Conservation (phyloP, 176 grass and related monocot species). For the Oryza officinalis region DNA sequence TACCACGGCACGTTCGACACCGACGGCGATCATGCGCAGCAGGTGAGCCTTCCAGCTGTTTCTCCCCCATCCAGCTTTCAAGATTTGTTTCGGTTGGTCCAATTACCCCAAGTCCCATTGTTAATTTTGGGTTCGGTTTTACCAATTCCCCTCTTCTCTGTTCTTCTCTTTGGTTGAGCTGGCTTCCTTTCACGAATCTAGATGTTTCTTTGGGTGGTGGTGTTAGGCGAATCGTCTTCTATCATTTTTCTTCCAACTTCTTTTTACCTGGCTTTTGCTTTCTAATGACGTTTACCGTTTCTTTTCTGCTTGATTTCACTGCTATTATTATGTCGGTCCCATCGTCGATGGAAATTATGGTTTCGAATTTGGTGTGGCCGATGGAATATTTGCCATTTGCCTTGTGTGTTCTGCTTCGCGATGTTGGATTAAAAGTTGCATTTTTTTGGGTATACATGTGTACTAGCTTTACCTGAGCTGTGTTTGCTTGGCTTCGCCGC, state of each 20-base stretch:
- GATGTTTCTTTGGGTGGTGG: conserved; percentile 12
- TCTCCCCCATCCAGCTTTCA: neutral
- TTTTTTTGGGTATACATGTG: neutral
- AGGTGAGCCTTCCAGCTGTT: conserved; percentile 48
- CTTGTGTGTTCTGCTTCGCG: neutral
- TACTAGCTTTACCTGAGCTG: neutral
- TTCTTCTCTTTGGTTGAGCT: conserved; percentile 10
- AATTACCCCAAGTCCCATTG: conserved; percentile 1
- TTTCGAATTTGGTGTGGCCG: neutral
- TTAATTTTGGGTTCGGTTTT: conserved; percentile 16
- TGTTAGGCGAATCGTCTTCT: conserved; percentile 1
- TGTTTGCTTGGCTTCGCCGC: conserved; percentile 22
- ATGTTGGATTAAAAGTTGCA: neutral
- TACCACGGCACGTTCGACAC: conserved; percentile 86
- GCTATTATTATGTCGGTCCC: neutral
- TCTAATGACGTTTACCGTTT: neutral
- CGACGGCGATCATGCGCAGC: conserved; percentile 69
- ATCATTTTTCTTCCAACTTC: neutral
- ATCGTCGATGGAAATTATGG: neutral
- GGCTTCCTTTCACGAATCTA: conserved; percentile 6
- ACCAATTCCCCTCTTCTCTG: neutral
- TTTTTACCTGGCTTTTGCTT: neutral
- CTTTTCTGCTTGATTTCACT: conserved; percentile 7
- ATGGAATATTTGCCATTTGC: neutral
- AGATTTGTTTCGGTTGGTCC: neutral